Evolutionary conservation across 2,329 filamentous ascomycete genomes (phyloP).

Genomic region (Monosporascus sp.): DNA sequence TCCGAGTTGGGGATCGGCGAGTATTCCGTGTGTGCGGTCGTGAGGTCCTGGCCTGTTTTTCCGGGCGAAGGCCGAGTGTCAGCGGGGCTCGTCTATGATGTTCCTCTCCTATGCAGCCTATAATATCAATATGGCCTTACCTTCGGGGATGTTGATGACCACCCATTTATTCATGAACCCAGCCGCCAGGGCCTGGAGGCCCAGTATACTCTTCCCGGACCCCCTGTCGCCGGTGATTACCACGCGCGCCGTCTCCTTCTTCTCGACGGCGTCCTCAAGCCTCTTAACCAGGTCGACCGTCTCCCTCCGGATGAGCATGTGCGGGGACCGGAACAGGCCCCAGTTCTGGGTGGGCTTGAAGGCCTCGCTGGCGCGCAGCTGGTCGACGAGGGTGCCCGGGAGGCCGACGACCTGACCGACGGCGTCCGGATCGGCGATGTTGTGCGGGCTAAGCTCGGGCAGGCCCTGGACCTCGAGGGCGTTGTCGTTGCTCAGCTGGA

Average conservation of each 20-base stretch:
- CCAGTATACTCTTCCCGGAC: slow-evolving; percentile 80
- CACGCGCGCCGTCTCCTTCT: slow-evolving; percentile 53
- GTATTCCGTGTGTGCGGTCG: slow-evolving; percentile 77
- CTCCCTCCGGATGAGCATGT: slow-evolving; percentile 72
- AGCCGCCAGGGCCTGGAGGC: slow-evolving; percentile 78
- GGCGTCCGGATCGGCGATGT: slow-evolving; percentile 48
- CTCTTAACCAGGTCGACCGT: slow-evolving; percentile 64
- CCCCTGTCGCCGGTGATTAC: slow-evolving; percentile 69
- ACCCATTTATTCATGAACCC: slow-evolving; percentile 81
- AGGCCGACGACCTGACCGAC: slow-evolving; percentile 66
- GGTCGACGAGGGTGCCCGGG: slow-evolving; percentile 66
- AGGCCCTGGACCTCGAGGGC: slow-evolving; percentile 72
- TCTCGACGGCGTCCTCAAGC: slow-evolving; percentile 51
- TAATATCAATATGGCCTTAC: slow-evolving; percentile 40
- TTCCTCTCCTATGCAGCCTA: no score
- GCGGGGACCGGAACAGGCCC: slow-evolving; percentile 78
- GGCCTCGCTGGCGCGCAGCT: slow-evolving; percentile 75
- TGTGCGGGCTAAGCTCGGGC: slow-evolving; percentile 51
- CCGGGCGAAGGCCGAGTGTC: not conserved
- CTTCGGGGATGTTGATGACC: slow-evolving; percentile 84
- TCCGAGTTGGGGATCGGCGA: slow-evolving; percentile 56
- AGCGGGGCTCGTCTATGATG: not conserved
- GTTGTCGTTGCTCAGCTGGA: slow-evolving; percentile 91
- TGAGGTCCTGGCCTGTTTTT: slow-evolving; percentile 66
- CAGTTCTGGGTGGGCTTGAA: slow-evolving; percentile 91